A percentile compares a stretch with the other conserved stretches of the same genome.
Evolutionary conservation across 2,329 filamentous ascomycete genomes (phyloP).

Genomic region (Ophiocordyceps camponoti-leonardi): DNA sequence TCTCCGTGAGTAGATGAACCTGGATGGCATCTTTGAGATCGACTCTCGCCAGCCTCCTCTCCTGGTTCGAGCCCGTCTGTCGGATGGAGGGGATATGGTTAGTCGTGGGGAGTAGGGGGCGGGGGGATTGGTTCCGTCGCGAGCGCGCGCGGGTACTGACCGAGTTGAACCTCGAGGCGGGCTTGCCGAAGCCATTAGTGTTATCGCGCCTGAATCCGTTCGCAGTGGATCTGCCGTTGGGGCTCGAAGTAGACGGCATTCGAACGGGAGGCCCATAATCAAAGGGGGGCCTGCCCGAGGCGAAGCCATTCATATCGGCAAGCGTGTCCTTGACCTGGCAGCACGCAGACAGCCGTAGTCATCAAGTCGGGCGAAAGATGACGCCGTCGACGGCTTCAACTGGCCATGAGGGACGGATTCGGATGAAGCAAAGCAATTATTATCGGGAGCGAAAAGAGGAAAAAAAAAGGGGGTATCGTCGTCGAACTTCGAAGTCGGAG

Average conservation of each 20-base stretch:
- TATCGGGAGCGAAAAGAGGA: not conserved
- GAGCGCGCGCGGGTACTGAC: slow-evolving; percentile 22
- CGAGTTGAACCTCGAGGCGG: slow-evolving; percentile 36
- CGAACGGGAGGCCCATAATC: slow-evolving; percentile 16
- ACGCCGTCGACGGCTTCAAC: slow-evolving; percentile 1
- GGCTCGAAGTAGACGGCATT: slow-evolving; percentile 16
- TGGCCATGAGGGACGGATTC: slow-evolving; percentile 1
- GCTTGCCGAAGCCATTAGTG: slow-evolving; percentile 11
- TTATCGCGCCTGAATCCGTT: slow-evolving; percentile 40
- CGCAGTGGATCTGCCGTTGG: slow-evolving; percentile 31
- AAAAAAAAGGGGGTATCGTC: not conserved
- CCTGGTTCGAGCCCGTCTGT: slow-evolving; percentile 32
- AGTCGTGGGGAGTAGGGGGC: slow-evolving; percentile 1
- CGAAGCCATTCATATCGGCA: slow-evolving; percentile 22
- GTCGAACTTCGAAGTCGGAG: not conserved
- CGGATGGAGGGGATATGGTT: not conserved
- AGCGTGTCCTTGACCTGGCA: slow-evolving; percentile 1
- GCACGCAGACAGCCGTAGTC: slow-evolving; percentile 5
- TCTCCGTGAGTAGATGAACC: slow-evolving; percentile 85
- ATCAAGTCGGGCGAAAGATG: slow-evolving; percentile 5
- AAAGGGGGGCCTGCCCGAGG: slow-evolving; percentile 15
- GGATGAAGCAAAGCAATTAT: not conserved
- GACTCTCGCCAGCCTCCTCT: slow-evolving; percentile 37
- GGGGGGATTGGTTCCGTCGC: not conserved
- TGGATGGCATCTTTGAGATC: slow-evolving; percentile 59